phyloP scores from a whole-genome alignment of 2,329 filamentous ascomycete genomes.

The Fusarium torulosum region DNA sequence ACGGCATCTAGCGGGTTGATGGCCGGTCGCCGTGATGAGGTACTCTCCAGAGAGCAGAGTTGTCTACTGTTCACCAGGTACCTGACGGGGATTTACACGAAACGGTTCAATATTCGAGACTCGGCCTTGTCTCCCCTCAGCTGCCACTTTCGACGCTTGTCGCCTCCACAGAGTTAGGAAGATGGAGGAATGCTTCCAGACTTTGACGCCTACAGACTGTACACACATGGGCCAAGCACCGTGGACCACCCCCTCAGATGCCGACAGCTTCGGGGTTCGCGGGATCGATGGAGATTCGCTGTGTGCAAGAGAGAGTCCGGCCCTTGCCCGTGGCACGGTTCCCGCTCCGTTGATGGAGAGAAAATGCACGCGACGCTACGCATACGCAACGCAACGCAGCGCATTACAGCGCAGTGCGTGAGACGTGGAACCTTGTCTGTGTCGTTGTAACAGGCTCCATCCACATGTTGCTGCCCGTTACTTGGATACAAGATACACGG shows the following conservation, averaged over 20 bases:
- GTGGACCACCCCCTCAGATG: slow-evolving; percentile 32
- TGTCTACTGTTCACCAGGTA: slow-evolving; percentile 4
- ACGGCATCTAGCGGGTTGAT: slow-evolving; percentile 35
- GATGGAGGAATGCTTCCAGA: slow-evolving; percentile 25
- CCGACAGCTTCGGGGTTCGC: slow-evolving; percentile 47
- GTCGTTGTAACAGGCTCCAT: slow-evolving; percentile 34
- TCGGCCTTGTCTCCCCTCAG: slow-evolving; percentile 11
- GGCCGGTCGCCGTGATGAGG: slow-evolving; percentile 28
- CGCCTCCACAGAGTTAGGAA: slow-evolving; percentile 5
- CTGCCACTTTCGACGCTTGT: slow-evolving; percentile 20
- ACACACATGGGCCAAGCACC: slow-evolving; percentile 6
- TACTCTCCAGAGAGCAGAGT: background rate
- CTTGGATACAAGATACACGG: slow-evolving; percentile 27
- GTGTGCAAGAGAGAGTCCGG: slow-evolving; percentile 25
- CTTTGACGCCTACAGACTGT: slow-evolving; percentile 20
- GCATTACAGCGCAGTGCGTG: slow-evolving; percentile 32
- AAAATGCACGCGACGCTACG: background rate
- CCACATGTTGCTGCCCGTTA: slow-evolving; percentile 25
- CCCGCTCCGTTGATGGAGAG: slow-evolving; percentile 36
- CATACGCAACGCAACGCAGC: background rate
- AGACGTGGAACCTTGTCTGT: slow-evolving; percentile 43
- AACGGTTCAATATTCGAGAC: slow-evolving; percentile 13
- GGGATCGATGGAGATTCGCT: slow-evolving; percentile 47
- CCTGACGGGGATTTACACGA: background rate
- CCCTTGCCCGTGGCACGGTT: slow-evolving; percentile 34